Evolutionary conservation across 345 rosid genomes (phyloP).

Genomic region (Pistacia atlantica): DNA sequence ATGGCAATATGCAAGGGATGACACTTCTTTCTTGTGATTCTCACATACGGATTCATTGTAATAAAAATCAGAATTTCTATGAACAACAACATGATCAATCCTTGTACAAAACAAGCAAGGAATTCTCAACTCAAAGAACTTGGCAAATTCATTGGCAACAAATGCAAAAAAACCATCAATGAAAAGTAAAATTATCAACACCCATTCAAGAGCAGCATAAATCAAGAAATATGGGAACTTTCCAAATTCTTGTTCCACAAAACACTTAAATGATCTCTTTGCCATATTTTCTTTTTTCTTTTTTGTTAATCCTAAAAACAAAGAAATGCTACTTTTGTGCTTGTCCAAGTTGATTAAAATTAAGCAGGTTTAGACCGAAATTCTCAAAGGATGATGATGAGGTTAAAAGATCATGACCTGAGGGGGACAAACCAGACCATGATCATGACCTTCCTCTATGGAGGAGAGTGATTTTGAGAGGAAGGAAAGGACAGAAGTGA

Average conservation of each 20-base stretch:
- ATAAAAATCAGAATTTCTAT: conserved; percentile 51
- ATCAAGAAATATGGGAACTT: conserved; percentile 59
- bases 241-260: conserved; percentile 77
- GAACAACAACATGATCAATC: conserved; percentile 65
- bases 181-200: conserved; percentile 61
- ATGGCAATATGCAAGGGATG: conserved; percentile 82
- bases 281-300: conserved; percentile 37
- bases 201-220: conserved; percentile 80
- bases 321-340: conserved; percentile 1
- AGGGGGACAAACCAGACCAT: conserved; percentile 32
- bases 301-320: conserved; percentile 2
- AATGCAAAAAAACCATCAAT: conserved; percentile 72
- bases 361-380: conserved; percentile 5
- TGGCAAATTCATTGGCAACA: conserved; percentile 63
- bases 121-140: conserved; percentile 67
- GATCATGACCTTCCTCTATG: conserved; percentile 49
- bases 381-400: conserved; percentile 26
- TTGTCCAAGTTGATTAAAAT: neutral
- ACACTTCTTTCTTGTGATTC: conserved; percentile 73
- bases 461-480: conserved; percentile 10
- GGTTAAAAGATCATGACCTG: conserved; percentile 53
- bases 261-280: conserved; percentile 56
- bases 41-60: conserved; percentile 84
- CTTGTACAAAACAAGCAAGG: conserved; percentile 92
- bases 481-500: conserved; percentile 21